Conservation (phyloP, 192 early-diverging fungal species). For the Powellomyces hirtus region DNA sequence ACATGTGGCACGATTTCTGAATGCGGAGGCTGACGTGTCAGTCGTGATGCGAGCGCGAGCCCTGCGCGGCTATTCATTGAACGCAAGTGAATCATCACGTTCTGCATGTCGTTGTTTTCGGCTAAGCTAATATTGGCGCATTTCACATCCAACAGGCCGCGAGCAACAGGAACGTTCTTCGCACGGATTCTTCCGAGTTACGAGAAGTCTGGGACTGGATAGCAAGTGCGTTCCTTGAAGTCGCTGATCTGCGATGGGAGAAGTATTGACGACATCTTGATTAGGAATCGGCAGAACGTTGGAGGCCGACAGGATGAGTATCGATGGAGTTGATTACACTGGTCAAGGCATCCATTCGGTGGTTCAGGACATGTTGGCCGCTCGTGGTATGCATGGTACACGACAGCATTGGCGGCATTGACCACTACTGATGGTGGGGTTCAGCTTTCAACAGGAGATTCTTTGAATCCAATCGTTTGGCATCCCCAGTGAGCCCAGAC, state of each 20-base stretch:
- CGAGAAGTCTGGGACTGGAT: constrained; percentile 24
- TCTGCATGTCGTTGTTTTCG: no score
- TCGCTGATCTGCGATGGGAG: no score
- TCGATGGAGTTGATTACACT: constrained; percentile 27
- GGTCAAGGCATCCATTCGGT: constrained; percentile 30
- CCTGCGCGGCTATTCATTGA: constrained; percentile 72
- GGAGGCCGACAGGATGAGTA: constrained; percentile 6
- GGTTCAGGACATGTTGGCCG: constrained; percentile 29
- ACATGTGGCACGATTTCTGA: background rate
- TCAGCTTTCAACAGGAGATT: background rate
- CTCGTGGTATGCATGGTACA: background rate
- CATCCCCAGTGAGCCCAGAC: background rate
- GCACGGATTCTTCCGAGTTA: constrained; percentile 16
- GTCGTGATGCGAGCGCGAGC: constrained; percentile 78
- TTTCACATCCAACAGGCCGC: background rate
- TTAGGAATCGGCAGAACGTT: background rate
- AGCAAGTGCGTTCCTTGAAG: no score
- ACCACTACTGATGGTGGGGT: background rate
- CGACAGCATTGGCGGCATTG: no score
- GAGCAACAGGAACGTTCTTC: constrained; percentile 12
- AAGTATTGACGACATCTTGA: no score
- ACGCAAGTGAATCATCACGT: constrained; percentile 40
- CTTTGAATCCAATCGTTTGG: background rate
- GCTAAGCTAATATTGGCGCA: no score
- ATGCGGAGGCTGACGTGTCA: constrained; percentile 64